Conservation (phyloP, 768 basidiomycete species). For the Cyclocybe cylindracea region DNA sequence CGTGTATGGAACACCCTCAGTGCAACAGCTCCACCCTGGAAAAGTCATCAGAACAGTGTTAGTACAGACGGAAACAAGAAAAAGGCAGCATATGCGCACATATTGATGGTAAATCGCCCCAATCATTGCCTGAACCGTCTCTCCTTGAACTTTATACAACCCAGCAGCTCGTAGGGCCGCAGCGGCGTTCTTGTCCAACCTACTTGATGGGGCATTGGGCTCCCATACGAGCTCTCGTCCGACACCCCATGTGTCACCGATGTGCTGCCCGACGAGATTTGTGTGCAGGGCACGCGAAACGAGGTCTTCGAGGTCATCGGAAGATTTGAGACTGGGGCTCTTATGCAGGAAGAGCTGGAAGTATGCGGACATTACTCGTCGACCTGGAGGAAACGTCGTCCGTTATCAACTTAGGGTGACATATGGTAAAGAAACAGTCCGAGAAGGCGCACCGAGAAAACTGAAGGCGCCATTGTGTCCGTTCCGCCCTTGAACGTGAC, state of each 20-base stretch:
- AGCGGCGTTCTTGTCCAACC: conserved; percentile 24
- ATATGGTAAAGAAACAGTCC: not conserved
- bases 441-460: conserved; percentile 63
- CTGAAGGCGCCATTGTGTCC: conserved; percentile 75
- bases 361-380: conserved; percentile 77
- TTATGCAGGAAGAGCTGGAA: conserved; percentile 72
- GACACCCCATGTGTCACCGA: conserved; percentile 76
- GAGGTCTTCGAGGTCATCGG: conserved; percentile 61
- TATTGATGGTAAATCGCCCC: conserved; percentile 82
- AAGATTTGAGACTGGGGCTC: conserved; percentile 42
- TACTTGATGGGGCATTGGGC: conserved; percentile 50
- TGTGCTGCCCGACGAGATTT: conserved; percentile 69
- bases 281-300: conserved; percentile 62
- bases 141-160: conserved; percentile 76
- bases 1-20: conserved; percentile 54
- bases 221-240: conserved; percentile 77
- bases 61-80: not conserved
- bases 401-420: not conserved
- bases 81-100: conserved; percentile 42
- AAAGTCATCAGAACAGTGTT: conserved; percentile 7
- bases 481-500: conserved; percentile 63
- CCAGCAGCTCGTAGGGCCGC: conserved; percentile 57
- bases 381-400: conserved; percentile 44
- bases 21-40: conserved; percentile 47
- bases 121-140: conserved; percentile 72